phyloP scores from a whole-genome alignment of 169 alveolate genomes.

The Blepharisma undulans region DNA sequence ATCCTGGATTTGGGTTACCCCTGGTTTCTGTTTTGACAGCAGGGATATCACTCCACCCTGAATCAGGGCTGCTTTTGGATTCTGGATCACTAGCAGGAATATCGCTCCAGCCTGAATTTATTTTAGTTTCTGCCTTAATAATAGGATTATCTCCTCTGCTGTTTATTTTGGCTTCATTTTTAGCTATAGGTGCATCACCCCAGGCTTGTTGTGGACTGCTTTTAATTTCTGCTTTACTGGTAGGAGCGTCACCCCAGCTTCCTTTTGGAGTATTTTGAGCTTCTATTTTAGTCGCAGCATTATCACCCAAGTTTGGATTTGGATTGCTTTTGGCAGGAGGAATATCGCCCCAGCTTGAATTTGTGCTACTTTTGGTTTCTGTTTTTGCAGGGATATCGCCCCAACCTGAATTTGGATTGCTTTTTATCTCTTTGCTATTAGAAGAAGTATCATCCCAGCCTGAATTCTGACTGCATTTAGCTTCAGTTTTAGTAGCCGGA shows the following conservation, averaged over 20 bases:
- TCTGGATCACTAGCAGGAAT: not conserved
- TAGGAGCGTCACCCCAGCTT: too few relatives aligned
- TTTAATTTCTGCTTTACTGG: not conserved
- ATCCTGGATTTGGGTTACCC: not conserved
- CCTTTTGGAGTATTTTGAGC: too few relatives aligned
- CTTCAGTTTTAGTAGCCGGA: too few relatives aligned
- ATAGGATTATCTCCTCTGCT: not conserved
- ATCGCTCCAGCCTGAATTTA: not conserved
- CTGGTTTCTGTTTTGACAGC: not conserved
- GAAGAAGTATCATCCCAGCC: not conserved
- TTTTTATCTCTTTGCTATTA: not conserved
- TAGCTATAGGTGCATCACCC: not conserved
- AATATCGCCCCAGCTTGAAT: not conserved
- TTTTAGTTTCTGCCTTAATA: not conserved
- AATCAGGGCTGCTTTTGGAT: not conserved
- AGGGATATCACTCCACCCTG: not conserved
- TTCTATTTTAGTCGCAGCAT: too few relatives aligned
- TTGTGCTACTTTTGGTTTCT: not conserved
- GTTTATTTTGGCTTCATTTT: not conserved
- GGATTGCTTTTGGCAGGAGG: not conserved
- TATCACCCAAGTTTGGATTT: too few relatives aligned
- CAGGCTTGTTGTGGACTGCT: not conserved
- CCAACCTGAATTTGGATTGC: not conserved
- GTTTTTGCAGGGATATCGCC: not conserved
- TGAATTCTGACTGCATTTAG: too few relatives aligned